Evolutionary conservation across 106 monocot species (phyloP), one percentile per base, ranked within the genome.

Genomic region (Amphibolis antarctica): DNA sequence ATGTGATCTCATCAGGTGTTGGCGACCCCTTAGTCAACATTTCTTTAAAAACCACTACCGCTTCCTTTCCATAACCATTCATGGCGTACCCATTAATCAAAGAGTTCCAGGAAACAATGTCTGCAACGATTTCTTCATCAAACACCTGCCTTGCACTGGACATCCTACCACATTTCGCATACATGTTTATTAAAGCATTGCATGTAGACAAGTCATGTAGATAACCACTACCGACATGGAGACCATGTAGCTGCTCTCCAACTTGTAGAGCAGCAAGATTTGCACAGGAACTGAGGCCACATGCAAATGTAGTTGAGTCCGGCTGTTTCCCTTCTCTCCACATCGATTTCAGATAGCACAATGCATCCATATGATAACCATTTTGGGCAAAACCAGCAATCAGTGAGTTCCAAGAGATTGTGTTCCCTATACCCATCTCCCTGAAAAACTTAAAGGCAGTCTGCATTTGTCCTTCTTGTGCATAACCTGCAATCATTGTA

Each of bases 81-180:
- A 71, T 22, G 17, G 75, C 74, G 48, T 66, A 62, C 1, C 80
- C 85, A 66, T 69, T 70, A 64, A 89, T 85, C 67, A 89, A 65
- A 36, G 89, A 77, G 71, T 89, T 89, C 82, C 80, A 85, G 14
- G 89, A 77, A 30, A 85, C 28, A 5, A 85, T 28, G 30, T 89
- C 89, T 11, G 42, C 11, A 13, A 3, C 10, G 12, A 26, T 12
- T 69, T 80, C 72, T 45, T 89, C 79, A 14, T 68, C 20, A 61
- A 85, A 82, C 1, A 73, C 65, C 64, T 75, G 71, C 28, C 48
- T 64, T 21, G 80, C 75, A 47, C 42, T 53, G 18, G 59, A 56
- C 17, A 85, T 71, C 55, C 58, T 72, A 36, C 89, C 89, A 71
- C 89, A 89, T 64, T 66, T 79, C 5, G 82, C 74, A 62, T 89